A percentile compares a stretch with the other conserved stretches of the same genome.
Evolutionary conservation across 768 basidiomycete genomes (phyloP).

Genomic region (Mycena floridula): DNA sequence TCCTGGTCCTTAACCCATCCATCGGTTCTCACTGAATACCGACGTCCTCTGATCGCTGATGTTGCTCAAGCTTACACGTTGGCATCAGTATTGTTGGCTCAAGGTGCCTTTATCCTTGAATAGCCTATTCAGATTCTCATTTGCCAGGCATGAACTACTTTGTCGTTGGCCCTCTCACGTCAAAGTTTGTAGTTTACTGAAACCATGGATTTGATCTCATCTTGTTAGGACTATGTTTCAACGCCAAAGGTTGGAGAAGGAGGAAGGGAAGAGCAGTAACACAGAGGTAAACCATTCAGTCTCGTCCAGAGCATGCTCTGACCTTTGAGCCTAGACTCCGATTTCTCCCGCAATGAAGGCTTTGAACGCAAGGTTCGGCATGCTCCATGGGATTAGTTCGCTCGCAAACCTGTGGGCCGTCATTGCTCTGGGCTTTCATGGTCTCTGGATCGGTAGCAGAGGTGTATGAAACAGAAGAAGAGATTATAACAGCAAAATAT

Average conservation of each 20-base stretch:
- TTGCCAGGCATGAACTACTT: slow-evolving; percentile 61
- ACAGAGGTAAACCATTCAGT: no score
- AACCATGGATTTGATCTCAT: slow-evolving; percentile 2
- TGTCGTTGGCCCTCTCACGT: slow-evolving; percentile 67
- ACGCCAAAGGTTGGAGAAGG: slow-evolving; percentile 67
- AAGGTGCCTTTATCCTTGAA: no score
- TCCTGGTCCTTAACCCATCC: slow-evolving; percentile 57
- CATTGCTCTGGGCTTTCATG: slow-evolving; percentile 59
- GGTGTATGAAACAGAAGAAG: slow-evolving; percentile 26
- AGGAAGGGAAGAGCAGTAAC: slow-evolving; percentile 55
- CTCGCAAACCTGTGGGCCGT: slow-evolving; percentile 59
- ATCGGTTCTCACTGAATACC: slow-evolving; percentile 41
- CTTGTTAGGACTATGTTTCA: slow-evolving; percentile 62
- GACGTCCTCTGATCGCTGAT: slow-evolving; percentile 45
- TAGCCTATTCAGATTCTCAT: no score
- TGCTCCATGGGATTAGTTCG: slow-evolving; percentile 64
- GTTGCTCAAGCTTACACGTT: slow-evolving; percentile 63
- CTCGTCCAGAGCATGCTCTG: no score
- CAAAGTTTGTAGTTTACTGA: slow-evolving; percentile 38
- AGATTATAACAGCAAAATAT: neutral
- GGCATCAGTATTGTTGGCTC: slow-evolving; percentile 36
- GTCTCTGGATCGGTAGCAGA: slow-evolving; percentile 59
- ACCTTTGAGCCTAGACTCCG: slow-evolving; percentile 9
- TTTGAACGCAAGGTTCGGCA: slow-evolving; percentile 59
- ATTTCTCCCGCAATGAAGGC: slow-evolving; percentile 65